These are phyloP conservation scores for Dichomitus squalens DNA, from an alignment of 1,284 basidiomycete genomes.

Conservation along the genomic window DNA sequence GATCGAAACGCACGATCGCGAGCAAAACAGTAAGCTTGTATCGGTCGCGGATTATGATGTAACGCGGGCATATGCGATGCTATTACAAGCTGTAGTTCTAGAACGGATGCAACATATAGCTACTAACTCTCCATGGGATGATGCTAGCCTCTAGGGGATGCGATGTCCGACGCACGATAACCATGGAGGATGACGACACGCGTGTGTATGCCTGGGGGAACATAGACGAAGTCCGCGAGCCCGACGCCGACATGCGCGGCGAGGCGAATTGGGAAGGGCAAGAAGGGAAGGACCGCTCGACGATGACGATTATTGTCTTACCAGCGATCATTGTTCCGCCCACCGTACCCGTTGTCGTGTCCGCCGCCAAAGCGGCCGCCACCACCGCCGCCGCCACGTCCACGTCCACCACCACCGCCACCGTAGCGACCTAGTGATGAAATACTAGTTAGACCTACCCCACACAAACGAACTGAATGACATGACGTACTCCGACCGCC, in stretches of 20 bases:
- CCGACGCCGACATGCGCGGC: background rate
- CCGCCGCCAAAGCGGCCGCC: conserved; percentile 37
- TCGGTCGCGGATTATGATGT: background rate
- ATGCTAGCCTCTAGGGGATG: conserved; percentile 19
- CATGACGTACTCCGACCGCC: conserved; percentile 63
- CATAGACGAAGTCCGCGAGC: background rate
- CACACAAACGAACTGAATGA: too few species aligned
- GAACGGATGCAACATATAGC: conserved; percentile 24
- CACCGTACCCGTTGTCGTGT: conserved; percentile 34
- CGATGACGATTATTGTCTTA: conserved; percentile 16
- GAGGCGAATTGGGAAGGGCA: background rate
- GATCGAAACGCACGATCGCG: background rate
- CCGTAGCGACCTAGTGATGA: conserved; percentile 31
- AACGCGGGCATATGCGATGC: background rate
- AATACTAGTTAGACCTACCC: background rate
- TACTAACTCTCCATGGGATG: conserved; percentile 13
- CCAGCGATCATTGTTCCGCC: conserved; percentile 33
- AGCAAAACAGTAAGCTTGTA: background rate
- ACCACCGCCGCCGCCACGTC: conserved; percentile 37
- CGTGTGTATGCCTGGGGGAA: background rate
- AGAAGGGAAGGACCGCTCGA: background rate
- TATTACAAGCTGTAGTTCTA: conserved; percentile 26
- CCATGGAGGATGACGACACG: background rate
- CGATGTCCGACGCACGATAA: background rate
- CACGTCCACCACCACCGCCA: conserved; percentile 35